A percentile compares a stretch with the other conserved stretches of the same genome.
phyloP scores from a whole-genome alignment of 73 alveolate species.

The Paramecium bursaria region DNA sequence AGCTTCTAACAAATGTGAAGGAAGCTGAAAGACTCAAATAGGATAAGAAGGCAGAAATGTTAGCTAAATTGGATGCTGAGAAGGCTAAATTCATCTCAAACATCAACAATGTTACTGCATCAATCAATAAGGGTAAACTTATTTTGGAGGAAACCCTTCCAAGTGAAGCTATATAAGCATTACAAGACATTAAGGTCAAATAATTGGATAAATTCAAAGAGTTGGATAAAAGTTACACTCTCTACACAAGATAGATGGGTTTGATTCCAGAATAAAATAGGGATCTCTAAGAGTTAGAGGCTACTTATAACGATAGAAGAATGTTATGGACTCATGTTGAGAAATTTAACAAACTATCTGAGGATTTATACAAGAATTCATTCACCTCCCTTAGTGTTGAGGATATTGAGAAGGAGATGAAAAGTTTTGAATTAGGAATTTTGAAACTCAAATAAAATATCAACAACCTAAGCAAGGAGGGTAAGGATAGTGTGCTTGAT shows the following conservation, averaged over 20 bases:
- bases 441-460: slow-evolving; percentile 64
- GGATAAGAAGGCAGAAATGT: slow-evolving; percentile 65
- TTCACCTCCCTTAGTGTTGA: slow-evolving; percentile 60
- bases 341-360: slow-evolving; percentile 44
- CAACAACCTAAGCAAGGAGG: slow-evolving; percentile 63
- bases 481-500: slow-evolving; percentile 63
- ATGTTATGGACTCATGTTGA: slow-evolving; percentile 71
- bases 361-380: slow-evolving; percentile 57
- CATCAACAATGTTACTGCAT: slow-evolving; percentile 39
- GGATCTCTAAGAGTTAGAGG: slow-evolving; percentile 66
- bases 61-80: slow-evolving; percentile 61
- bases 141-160: slow-evolving; percentile 64
- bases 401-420: slow-evolving; percentile 71
- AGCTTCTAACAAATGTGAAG: slow-evolving; percentile 4
- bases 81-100: slow-evolving; percentile 28
- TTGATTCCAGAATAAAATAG: slow-evolving; percentile 49
- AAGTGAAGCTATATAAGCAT: slow-evolving; percentile 50
- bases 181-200: slow-evolving; percentile 55
- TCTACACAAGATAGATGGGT: slow-evolving; percentile 61
- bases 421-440: slow-evolving; percentile 64
- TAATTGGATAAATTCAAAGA: slow-evolving; percentile 59
- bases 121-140: slow-evolving; percentile 56
- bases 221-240: slow-evolving; percentile 33
- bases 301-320: slow-evolving; percentile 61
- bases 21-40: slow-evolving; percentile 65